These are phyloP conservation scores for Solanum microdontum DNA, from an alignment of 257 asterid species.

Conservation along the genomic window DNA sequence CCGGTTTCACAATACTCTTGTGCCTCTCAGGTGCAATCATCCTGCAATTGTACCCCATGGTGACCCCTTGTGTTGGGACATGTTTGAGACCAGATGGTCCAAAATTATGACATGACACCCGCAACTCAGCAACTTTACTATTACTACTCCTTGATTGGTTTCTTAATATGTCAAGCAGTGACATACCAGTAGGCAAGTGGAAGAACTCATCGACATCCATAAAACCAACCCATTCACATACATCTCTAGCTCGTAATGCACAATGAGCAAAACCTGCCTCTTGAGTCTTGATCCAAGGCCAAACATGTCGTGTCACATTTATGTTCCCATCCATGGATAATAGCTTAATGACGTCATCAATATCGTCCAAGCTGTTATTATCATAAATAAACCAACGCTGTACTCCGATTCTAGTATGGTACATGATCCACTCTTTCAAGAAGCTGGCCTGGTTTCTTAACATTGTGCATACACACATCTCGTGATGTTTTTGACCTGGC, in stretches of 20 bases:
- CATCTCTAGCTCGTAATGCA: constrained; percentile 42
- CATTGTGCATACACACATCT: constrained; percentile 75
- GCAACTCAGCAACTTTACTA: constrained; percentile 31
- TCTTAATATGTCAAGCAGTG: constrained; percentile 14
- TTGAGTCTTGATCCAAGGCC: constrained; percentile 91
- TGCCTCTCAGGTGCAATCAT: constrained; percentile 53
- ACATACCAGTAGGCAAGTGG: constrained; percentile 23
- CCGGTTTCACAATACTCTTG: constrained; percentile 65
- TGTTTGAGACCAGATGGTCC: constrained; percentile 58
- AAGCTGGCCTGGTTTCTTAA: constrained; percentile 62
- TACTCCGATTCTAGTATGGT: constrained; percentile 49
- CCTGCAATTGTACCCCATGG: constrained; percentile 67
- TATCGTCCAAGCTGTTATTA: constrained; percentile 51
- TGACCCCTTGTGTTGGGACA: constrained; percentile 42
- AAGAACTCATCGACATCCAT: constrained; percentile 76
- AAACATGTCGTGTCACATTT: constrained; percentile 31
- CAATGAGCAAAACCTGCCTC: constrained; percentile 83
- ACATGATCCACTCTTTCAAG: constrained; percentile 53
- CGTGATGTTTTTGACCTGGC: constrained; percentile 12
- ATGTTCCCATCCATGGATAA: constrained; percentile 19
- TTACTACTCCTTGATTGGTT: not conserved
- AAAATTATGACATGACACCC: constrained; percentile 41
- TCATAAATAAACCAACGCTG: constrained; percentile 62
- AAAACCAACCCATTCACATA: constrained; percentile 74
- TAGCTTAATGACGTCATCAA: constrained; percentile 18